Evolutionary conservation across 2,329 filamentous ascomycete species (phyloP).

Genomic region (Sporothrix sp.): DNA sequence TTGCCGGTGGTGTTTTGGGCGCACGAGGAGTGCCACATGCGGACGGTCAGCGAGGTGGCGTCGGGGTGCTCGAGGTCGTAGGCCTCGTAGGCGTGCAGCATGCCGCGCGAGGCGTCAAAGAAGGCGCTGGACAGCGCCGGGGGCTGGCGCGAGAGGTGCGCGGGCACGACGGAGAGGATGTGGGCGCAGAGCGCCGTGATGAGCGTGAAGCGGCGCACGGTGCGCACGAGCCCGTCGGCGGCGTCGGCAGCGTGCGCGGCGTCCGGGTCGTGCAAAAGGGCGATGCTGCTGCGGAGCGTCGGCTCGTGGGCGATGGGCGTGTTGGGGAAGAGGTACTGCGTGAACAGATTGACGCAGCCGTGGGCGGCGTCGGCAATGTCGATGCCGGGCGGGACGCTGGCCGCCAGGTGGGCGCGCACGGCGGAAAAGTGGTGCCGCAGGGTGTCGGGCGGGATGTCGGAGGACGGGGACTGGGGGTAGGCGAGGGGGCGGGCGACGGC

Average conservation of each 20-base stretch:
- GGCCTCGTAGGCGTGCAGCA: neutral
- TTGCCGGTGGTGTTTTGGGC: neutral
- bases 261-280: neutral
- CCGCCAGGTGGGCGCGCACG: neutral
- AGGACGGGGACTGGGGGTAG: too few species aligned
- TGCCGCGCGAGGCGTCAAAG: neutral
- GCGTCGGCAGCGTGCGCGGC: neutral
- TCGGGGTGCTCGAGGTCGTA: neutral
- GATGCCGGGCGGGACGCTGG: too few species aligned
- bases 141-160: neutral
- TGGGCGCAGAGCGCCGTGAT: slow-evolving; percentile 1
- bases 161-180: neutral
- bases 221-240: neutral
- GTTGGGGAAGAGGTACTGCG: slow-evolving; percentile 34
- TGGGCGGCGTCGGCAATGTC: neutral
- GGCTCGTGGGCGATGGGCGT: slow-evolving; percentile 34
- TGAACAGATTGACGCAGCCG: slow-evolving; percentile 29
- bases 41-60: neutral
- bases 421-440: neutral
- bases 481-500: too few species aligned
- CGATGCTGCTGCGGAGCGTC: slow-evolving; percentile 23
- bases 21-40: slow-evolving; percentile 4
- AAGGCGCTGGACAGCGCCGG: neutral
- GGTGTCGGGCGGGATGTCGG: too few species aligned
- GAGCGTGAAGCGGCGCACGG: neutral